Evolutionary conservation across 257 asterid species (phyloP).

Genomic region (Mentha longifolia): DNA sequence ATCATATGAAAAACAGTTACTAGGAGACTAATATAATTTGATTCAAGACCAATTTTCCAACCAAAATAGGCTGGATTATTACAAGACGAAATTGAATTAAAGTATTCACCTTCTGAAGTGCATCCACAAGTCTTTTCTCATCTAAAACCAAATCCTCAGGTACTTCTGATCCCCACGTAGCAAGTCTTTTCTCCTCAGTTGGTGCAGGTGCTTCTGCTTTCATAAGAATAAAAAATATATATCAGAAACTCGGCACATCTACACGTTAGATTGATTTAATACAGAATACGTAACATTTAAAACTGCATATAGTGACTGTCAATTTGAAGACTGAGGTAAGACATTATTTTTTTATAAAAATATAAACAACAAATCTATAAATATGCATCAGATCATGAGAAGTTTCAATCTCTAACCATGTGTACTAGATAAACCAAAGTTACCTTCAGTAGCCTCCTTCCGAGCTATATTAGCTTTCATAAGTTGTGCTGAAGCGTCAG

Average conservation of each 20-base stretch:
- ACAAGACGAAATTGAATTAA: background rate
- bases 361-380: too few species aligned
- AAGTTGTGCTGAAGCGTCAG: conserved; percentile 83
- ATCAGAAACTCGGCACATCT: conserved; percentile 17
- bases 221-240: conserved; percentile 4
- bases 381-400: too few species aligned
- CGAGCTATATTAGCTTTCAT: conserved; percentile 91
- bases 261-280: background rate
- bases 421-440: background rate
- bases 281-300: too few species aligned
- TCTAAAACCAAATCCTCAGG: conserved; percentile 88
- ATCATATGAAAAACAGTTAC: too few species aligned
- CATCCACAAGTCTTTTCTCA: conserved; percentile 62
- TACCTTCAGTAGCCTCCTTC: conserved; percentile 83
- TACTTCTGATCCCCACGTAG: conserved; percentile 92
- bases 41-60: background rate
- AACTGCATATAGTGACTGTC: too few species aligned
- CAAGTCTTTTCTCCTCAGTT: conserved; percentile 66
- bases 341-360: background rate
- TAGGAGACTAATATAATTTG: too few species aligned
- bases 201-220: conserved; percentile 59
- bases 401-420: too few species aligned
- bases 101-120: conserved; percentile 72
- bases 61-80: background rate
- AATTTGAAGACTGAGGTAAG: background rate